These are phyloP conservation scores for Xylariaceae sp. DNA, from an alignment of 2,329 filamentous ascomycete species.

Conservation along the genomic window DNA sequence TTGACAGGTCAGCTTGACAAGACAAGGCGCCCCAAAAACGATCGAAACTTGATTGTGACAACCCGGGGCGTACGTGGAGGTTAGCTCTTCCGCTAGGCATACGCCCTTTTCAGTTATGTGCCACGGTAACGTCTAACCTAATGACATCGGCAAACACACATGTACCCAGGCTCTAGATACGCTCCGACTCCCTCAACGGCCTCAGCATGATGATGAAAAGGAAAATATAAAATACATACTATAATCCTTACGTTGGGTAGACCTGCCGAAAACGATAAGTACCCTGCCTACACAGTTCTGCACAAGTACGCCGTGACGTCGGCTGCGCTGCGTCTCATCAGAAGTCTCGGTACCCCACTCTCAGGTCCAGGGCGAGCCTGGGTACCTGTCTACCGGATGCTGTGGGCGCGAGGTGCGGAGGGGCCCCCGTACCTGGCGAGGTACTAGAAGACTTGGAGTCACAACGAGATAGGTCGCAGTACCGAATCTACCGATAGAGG, in stretches of 20 bases:
- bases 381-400: no score
- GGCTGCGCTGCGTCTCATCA: background rate
- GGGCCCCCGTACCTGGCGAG: no score
- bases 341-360: background rate
- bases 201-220: no score
- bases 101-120: constrained; percentile 2
- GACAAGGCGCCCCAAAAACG: constrained; percentile 13
- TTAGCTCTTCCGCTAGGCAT: constrained; percentile 2
- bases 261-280: background rate
- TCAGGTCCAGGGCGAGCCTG: no score
- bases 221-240: background rate
- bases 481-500: constrained; percentile 14
- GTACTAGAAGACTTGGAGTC: no score
- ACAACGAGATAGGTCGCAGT: constrained; percentile 12
- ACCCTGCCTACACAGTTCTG: no score
- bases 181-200: no score
- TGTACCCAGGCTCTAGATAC: background rate
- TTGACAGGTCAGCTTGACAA: constrained; percentile 13
- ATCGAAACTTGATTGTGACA: constrained; percentile 10
- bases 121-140: no score
- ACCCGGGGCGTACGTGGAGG: background rate
- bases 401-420: no score
- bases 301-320: background rate
- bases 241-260: background rate
- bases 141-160: no score